phyloP scores from a whole-genome alignment of 2,329 filamentous ascomycete genomes.

The Colletotrichum higginsianum region DNA sequence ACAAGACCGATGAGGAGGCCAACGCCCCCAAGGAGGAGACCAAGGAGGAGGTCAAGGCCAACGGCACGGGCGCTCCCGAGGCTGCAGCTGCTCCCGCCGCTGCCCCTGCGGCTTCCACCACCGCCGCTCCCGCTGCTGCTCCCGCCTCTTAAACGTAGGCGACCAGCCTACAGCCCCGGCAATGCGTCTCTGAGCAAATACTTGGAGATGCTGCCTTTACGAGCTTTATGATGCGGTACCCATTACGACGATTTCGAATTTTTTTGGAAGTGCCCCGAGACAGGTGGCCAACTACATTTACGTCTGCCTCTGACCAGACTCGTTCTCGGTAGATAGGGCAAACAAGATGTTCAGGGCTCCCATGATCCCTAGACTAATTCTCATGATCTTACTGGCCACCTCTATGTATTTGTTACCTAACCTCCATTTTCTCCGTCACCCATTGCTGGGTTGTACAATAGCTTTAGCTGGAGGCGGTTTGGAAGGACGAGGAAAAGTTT shows the following conservation, averaged over 20 bases:
- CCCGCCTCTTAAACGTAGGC: conserved; percentile 51
- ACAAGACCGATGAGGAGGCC: conserved; percentile 93
- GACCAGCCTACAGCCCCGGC: conserved; percentile 32
- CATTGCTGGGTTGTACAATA: conserved; percentile 56
- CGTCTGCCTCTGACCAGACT: conserved; percentile 39
- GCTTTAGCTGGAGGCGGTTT: conserved; percentile 51
- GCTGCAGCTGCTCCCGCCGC: conserved; percentile 44
- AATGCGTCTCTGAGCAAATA: conserved; percentile 20
- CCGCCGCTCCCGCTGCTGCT: conserved; percentile 46
- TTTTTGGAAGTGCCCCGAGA: conserved; percentile 43
- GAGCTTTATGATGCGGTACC: conserved; percentile 43
- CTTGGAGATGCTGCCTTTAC: conserved; percentile 30
- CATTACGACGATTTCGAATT: conserved; percentile 43
- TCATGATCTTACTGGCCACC: conserved; percentile 44
- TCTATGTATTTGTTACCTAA: conserved; percentile 53
- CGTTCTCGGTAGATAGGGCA: conserved; percentile 41
- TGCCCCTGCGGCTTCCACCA: conserved; percentile 44
- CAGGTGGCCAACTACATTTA: conserved; percentile 40
- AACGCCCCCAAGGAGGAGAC: conserved; percentile 64
- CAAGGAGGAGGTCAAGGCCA: conserved; percentile 58
- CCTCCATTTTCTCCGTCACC: conserved; percentile 50
- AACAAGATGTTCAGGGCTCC: conserved; percentile 40
- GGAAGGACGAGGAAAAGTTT: conserved; percentile 51
- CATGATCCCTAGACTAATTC: conserved; percentile 45
- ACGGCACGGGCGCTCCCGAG: conserved; percentile 55